Evolutionary conservation across 768 basidiomycete genomes (phyloP).

Genomic region (Auricularia cornea): DNA sequence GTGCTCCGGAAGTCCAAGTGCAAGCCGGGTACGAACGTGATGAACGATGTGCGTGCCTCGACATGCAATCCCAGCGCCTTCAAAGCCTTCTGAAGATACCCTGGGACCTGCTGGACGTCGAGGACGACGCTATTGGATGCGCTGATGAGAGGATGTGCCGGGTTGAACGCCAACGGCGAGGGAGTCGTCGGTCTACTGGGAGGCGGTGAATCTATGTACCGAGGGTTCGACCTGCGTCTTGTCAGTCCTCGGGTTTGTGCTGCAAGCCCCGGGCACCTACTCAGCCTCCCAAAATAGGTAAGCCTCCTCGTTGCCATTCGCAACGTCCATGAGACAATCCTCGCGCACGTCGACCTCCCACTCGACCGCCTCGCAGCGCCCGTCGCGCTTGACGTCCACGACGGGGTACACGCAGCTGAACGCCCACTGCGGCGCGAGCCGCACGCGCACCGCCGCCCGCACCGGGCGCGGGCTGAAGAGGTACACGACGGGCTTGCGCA

Average conservation of each 20-base stretch:
- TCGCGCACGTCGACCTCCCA: constrained; percentile 26
- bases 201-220: too few relatives aligned
- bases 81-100: constrained; percentile 29
- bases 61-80: constrained; percentile 28
- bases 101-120: constrained; percentile 19
- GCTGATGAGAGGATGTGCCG: too few relatives aligned
- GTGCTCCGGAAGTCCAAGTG: too few relatives aligned
- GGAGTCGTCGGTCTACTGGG: too few relatives aligned
- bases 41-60: constrained; percentile 38
- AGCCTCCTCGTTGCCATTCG: constrained; percentile 21
- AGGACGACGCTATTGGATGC: constrained; percentile 25
- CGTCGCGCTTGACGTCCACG: constrained; percentile 9
- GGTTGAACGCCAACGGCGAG: too few relatives aligned
- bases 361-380: constrained; percentile 15
- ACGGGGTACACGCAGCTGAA: constrained; percentile 31
- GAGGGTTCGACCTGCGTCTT: too few relatives aligned
- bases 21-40: constrained; percentile 28
- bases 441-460: too few relatives aligned
- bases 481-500: too few relatives aligned
- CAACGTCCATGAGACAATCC: constrained; percentile 24
- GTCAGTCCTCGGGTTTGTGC: too few relatives aligned
- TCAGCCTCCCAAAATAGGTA: constrained; percentile 33
- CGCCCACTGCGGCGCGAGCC: constrained; percentile 16
- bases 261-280: too few relatives aligned
- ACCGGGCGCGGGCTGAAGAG: too few relatives aligned